Evolutionary conservation across 2,329 filamentous ascomycete genomes (phyloP).

Genomic region (Cordyceps tenuipes): DNA sequence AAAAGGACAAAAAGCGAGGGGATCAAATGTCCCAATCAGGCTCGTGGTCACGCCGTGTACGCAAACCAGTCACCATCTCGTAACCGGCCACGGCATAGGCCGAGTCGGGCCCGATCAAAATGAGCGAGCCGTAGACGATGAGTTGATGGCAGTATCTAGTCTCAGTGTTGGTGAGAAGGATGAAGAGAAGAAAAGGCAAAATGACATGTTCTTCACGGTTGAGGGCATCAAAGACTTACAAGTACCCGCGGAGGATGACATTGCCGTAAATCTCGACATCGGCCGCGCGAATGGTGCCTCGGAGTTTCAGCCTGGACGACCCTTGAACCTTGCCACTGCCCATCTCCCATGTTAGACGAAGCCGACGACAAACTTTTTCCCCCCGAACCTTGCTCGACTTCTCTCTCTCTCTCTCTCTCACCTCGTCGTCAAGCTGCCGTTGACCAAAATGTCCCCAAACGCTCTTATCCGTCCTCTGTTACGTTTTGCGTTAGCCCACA

Average conservation of each 20-base stretch:
- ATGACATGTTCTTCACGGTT: background rate
- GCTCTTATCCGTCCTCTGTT: constrained; percentile 36
- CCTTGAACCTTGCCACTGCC: constrained; percentile 37
- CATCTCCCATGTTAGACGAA: constrained; percentile 2
- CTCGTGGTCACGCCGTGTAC: constrained; percentile 32
- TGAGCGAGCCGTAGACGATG: constrained; percentile 38
- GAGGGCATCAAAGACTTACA: constrained; percentile 25
- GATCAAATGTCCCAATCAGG: constrained; percentile 30
- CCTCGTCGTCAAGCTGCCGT: constrained; percentile 31
- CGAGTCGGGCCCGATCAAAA: constrained; percentile 36
- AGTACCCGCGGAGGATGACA: constrained; percentile 34
- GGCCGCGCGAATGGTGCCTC: constrained; percentile 33
- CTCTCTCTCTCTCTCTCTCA: constrained; percentile 16
- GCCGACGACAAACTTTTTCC: too few relatives aligned
- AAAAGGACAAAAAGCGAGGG: background rate
- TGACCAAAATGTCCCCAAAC: constrained; percentile 37
- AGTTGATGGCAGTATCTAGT: constrained; percentile 33
- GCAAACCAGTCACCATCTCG: constrained; percentile 35
- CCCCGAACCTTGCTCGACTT: too few relatives aligned
- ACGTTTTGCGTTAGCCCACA: too few relatives aligned
- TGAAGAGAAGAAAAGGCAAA: too few relatives aligned
- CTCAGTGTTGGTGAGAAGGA: background rate
- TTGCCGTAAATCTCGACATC: constrained; percentile 41
- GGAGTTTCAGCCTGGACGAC: constrained; percentile 37
- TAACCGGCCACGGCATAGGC: constrained; percentile 34